Evolutionary conservation across 805 yeast genomes (phyloP), one percentile per base, ranked within the genome.

Genomic region (Hanseniaspora opuntiae): DNA sequence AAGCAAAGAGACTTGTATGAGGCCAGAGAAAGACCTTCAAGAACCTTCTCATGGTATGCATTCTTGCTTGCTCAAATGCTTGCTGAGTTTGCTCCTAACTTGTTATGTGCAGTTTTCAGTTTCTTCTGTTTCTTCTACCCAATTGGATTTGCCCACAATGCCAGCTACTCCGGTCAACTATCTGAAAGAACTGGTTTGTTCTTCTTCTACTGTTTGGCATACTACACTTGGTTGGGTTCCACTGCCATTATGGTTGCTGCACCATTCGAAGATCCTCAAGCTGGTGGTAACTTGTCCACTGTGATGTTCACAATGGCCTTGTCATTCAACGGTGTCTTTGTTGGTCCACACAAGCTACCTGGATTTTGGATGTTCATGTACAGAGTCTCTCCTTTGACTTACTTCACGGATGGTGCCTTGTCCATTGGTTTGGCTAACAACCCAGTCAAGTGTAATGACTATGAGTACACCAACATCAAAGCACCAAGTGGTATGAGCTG

Each of bases 341-440:
- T 76, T 16, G 70, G 77, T 24, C 75, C 79, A 56, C 69, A 70
- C 19, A 69, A 66, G 33, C 63, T 82, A 70, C 84, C 84, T 32
- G 79, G 86, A n/a, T 85, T 85, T 72, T 81, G 89, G 88, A 70
- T 75, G 44, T 84, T 82, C 72, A 80, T 84, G 86, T 84, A 82
- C 72, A 72, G 88, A 63, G 75, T 72, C 19, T 78, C 82, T 24
- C 90, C 93, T 17, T 69, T 82, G 57, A 80, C 87, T 0, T 84
- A 83, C 60, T 73, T 82, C 68, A 69, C 84, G 52, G 68, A 72
- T 19, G 81, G 78, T 42, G 65, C 78, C 59, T 63, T 82, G 53
- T 67, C 78, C 40, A 69, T 75, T 50, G 84, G 80, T 57, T 66
- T 81, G 58, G 82, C 80, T 45, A 73, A 73, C 56, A 68, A 70